phyloP scores from a whole-genome alignment of 2,329 filamentous ascomycete genomes.

The Raffaelea arxii region DNA sequence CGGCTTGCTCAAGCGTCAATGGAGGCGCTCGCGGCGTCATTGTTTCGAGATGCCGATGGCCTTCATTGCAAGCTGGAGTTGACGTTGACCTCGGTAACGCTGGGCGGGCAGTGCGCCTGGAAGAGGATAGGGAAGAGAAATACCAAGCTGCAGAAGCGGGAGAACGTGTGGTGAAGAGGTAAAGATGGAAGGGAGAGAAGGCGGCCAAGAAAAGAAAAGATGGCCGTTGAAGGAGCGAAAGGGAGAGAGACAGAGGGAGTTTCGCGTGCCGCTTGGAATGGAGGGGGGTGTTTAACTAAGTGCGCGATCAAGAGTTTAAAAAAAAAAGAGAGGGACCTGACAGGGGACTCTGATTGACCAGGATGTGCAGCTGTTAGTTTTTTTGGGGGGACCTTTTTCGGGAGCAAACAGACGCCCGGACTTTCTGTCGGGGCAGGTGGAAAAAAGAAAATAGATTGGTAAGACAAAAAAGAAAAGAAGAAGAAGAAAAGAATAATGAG shows the following conservation, averaged over 20 bases:
- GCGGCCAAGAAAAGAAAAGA: neutral
- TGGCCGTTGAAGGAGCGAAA: neutral
- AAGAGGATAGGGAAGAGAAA: neutral
- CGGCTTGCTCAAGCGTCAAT: conserved; percentile 19
- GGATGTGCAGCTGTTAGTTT: too few relatives aligned
- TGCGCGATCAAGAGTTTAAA: neutral
- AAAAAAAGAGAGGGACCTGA: neutral
- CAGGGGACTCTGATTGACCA: too few relatives aligned
- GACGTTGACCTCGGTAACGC: neutral
- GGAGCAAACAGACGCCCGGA: too few relatives aligned
- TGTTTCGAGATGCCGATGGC: conserved; percentile 25
- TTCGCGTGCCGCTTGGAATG: neutral
- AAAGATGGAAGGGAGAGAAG: neutral
- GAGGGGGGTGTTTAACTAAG: too few relatives aligned
- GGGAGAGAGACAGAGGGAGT: neutral
- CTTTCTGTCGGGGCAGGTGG: too few relatives aligned
- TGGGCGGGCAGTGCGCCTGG: neutral
- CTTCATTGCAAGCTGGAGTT: conserved; percentile 18
- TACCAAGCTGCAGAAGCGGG: neutral
- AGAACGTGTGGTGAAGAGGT: neutral
- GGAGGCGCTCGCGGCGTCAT: conserved; percentile 33
- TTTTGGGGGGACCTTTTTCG: too few relatives aligned
- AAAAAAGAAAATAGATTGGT: neutral
- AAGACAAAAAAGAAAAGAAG: neutral
- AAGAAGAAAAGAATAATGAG: neutral